Percentiles rank a stretch among this genome's conserved stretches.
Conservation (phyloP, 345 rosid species). For the Heritiera littoralis region DNA sequence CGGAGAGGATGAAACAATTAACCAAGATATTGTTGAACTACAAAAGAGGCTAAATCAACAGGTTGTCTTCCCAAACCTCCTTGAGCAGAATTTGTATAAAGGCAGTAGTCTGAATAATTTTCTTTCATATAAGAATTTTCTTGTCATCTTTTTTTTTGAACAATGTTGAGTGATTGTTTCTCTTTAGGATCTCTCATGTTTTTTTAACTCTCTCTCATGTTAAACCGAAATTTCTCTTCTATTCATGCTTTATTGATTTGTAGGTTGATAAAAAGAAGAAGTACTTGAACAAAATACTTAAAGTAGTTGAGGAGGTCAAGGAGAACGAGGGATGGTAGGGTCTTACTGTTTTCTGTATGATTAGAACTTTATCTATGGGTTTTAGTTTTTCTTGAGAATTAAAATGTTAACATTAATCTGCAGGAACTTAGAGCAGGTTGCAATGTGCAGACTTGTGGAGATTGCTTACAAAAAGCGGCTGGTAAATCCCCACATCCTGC, state of each 20-base stretch:
- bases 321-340: slow-evolving; percentile 42
- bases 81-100: background rate
- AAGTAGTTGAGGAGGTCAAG: slow-evolving; percentile 37
- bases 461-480: slow-evolving; percentile 51
- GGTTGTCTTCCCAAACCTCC: slow-evolving; percentile 30
- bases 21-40: slow-evolving; percentile 43
- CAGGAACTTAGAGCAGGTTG: slow-evolving; percentile 54
- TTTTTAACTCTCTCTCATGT: too few relatives aligned
- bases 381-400: slow-evolving; percentile 4
- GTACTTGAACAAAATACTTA: slow-evolving; percentile 31
- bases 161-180: too few relatives aligned
- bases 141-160: background rate
- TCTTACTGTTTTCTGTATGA: background rate
- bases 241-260: slow-evolving; percentile 15
- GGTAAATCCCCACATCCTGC: slow-evolving; percentile 30
- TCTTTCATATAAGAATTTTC: background rate
- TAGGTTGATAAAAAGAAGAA: slow-evolving; percentile 45
- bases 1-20: slow-evolving; percentile 50
- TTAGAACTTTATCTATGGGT: background rate
- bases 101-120: background rate
- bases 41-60: slow-evolving; percentile 40
- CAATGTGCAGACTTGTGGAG: slow-evolving; percentile 61
- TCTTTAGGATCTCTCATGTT: too few relatives aligned
- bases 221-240: background rate
- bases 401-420: slow-evolving; percentile 17